phyloP scores from a whole-genome alignment of 495 filamentous ascomycete genomes.

The Aspergillus carlsbadensis region DNA sequence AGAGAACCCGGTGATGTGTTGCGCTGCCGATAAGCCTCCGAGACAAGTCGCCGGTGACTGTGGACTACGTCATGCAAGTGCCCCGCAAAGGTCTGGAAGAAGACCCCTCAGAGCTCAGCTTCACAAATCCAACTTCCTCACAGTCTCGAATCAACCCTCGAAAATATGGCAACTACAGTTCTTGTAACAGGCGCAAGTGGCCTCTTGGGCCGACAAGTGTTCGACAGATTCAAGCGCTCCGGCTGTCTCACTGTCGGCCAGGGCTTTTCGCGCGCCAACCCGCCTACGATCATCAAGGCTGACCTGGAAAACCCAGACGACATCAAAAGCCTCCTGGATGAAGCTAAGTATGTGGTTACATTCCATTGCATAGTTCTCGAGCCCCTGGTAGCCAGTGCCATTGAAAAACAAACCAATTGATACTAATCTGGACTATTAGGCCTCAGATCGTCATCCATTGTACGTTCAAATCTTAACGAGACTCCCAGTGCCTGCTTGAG shows the following conservation, averaged over 20 bases:
- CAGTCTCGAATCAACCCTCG: neutral
- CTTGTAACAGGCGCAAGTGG: conserved; percentile 87
- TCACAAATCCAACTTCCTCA: conserved; percentile 8
- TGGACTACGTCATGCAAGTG: conserved; percentile 17
- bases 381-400: neutral
- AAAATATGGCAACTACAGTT: conserved; percentile 57
- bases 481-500: neutral
- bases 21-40: no score
- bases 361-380: neutral
- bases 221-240: conserved; percentile 66
- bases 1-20: no score
- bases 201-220: conserved; percentile 77
- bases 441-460: conserved; percentile 84
- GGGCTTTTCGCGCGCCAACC: conserved; percentile 69
- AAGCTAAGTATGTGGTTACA: conserved; percentile 40
- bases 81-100: conserved; percentile 10
- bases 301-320: conserved; percentile 63
- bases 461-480: conserved; percentile 35
- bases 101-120: neutral
- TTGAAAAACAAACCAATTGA: conserved; percentile 6
- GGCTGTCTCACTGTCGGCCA: conserved; percentile 82
- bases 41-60: no score
- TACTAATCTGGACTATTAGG: conserved; percentile 41
- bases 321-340: conserved; percentile 61
- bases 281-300: conserved; percentile 71